Base-by-base conservation (phyloP, 345 rosid genomes). In the Populus davidiana region DNA sequence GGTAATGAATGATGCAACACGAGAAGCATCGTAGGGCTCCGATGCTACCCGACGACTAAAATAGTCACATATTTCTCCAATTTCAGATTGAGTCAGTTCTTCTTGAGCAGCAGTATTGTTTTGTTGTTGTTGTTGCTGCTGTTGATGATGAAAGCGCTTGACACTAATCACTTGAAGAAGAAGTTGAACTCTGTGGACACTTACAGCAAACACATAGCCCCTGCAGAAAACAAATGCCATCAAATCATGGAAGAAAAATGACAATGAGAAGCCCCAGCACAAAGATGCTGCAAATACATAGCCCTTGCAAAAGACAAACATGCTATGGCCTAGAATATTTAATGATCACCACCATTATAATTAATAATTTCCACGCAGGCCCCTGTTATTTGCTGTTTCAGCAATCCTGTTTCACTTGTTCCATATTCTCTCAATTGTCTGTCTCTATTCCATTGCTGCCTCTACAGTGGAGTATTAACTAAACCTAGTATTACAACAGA, bases 1-100 rank as follows among this genome's bases (percentile, higher is more conserved):
- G 31, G 99, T 96, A 77, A 96, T 96, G 86, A 96, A 96, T 65
- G 99, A 96, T 72, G 98, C 98, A 74, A 96, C 98, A 27, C 98
- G 97, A 59, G 98, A 96, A 75, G 97, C 98, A 81, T 96, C 98
- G 13, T 94, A 96, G 49, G 99, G 99, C 82, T 96, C 99, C 25
- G 99, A 92, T 50, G 98, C 98, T 61, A 96, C 99, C 21, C 96
- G 93, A 10, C 97, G 95, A 85, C 99, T 96, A 83, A 96, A 96
- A 85, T 96, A 96, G 80, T 96, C 98, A 5, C 99, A 96, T 78
- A 96, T 93, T 82, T 96, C 98, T 71, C 89, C 91, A 31, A 92
- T 94, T 85, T 96, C 99, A 2, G 91, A 76, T 81, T 87, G 97
- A 76, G 92, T 92, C 73, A 96, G 73, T 77, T 96, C 99, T 76